These are phyloP conservation scores for Prunus kanzakura DNA, from an alignment of 306 rosid species.

Conservation along the genomic window DNA sequence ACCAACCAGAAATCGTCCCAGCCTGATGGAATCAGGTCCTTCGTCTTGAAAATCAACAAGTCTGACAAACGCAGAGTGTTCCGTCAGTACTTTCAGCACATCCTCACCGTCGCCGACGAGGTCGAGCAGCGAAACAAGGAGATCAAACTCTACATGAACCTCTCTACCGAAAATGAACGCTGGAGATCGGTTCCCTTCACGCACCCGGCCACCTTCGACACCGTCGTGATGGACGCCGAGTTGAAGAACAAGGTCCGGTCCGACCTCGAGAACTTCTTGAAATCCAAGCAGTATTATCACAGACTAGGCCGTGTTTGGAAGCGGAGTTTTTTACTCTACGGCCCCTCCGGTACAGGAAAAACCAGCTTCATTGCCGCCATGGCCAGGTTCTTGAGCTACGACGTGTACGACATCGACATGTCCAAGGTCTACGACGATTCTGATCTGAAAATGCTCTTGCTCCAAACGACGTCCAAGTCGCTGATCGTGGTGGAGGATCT, in stretches of 20 bases:
- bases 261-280: constrained; percentile 75
- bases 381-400: constrained; percentile 77
- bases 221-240: constrained; percentile 67
- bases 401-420: constrained; percentile 70
- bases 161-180: constrained; percentile 26
- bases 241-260: constrained; percentile 64
- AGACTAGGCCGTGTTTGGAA: constrained; percentile 92
- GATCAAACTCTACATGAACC: constrained; percentile 47
- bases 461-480: constrained; percentile 68
- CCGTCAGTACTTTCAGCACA: constrained; percentile 84
- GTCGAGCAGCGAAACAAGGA: constrained; percentile 60
- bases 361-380: constrained; percentile 86
- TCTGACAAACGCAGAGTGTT: constrained; percentile 71
- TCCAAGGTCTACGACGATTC: constrained; percentile 53
- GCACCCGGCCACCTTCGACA: constrained; percentile 83
- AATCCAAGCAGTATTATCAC: constrained; percentile 81
- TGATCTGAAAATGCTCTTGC: constrained; percentile 49
- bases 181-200: constrained; percentile 72
- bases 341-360: constrained; percentile 78
- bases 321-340: constrained; percentile 81
- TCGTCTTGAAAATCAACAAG: constrained; percentile 56
- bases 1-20: constrained; percentile 26
- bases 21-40: constrained; percentile 19
- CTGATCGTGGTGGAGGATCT: constrained; percentile 80
- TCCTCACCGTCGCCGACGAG: constrained; percentile 62